Evolutionary conservation across 148 eudicot genomes (phyloP).

Genomic region (Rhododendron molle): DNA sequence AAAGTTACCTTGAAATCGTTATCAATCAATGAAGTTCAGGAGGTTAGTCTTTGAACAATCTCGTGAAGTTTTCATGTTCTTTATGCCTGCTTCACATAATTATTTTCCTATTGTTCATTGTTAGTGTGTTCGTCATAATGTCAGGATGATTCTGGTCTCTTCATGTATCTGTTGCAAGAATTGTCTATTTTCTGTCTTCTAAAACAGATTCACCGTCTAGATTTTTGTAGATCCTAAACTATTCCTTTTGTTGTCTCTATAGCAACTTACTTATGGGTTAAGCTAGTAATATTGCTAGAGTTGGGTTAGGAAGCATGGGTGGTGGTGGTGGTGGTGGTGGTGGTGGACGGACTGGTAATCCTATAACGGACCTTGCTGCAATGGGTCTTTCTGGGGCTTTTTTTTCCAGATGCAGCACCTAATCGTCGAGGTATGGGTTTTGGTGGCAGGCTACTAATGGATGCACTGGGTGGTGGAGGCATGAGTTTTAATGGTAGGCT

Average conservation of each 20-base stretch:
- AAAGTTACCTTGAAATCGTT: constrained; percentile 51
- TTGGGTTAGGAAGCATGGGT: constrained; percentile 22
- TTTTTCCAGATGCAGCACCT: constrained; percentile 30
- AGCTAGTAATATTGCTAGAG: constrained; percentile 29
- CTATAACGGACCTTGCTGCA: constrained; percentile 32
- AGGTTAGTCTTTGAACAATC: constrained; percentile 36
- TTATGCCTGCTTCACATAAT: background rate
- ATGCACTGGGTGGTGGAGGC: constrained; percentile 41
- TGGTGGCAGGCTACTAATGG: constrained; percentile 32
- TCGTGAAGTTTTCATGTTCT: background rate
- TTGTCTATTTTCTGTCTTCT: background rate
- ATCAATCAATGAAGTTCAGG: constrained; percentile 31
- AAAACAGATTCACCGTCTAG: background rate
- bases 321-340: background rate
- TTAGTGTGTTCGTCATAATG: too few relatives aligned
- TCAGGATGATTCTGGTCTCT: too few relatives aligned
- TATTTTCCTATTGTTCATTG: background rate
- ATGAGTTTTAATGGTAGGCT: constrained; percentile 33
- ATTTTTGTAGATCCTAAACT: background rate
- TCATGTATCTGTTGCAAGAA: too few relatives aligned
- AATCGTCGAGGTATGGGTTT: constrained; percentile 41
- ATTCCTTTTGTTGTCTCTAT: constrained; percentile 13
- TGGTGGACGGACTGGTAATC: constrained; percentile 21
- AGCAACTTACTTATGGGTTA: constrained; percentile 46
- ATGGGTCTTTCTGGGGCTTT: constrained; percentile 35